Conservation (phyloP, 2,329 filamentous ascomycete genomes). For the Colletotrichum higginsianum region DNA sequence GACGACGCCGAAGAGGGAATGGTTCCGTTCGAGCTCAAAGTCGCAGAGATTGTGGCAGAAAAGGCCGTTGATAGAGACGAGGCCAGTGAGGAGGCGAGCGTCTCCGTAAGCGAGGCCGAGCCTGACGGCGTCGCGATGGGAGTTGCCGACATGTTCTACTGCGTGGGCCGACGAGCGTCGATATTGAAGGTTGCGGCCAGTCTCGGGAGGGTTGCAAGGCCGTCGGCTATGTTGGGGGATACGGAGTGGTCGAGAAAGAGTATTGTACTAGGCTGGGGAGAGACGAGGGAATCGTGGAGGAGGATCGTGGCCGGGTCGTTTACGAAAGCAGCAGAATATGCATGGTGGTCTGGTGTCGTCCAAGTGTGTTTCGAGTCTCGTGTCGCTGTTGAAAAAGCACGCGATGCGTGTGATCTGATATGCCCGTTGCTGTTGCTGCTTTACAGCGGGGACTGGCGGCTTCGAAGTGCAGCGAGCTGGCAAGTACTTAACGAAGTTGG, state of each 20-base stretch:
- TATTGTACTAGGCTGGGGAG: not conserved
- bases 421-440: constrained; percentile 1
- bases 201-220: not conserved
- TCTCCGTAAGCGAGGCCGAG: constrained; percentile 39
- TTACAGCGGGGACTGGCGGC: not conserved
- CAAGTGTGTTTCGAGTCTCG: not conserved
- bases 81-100: constrained; percentile 46
- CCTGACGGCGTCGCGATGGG: constrained; percentile 34
- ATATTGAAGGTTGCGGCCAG: not conserved
- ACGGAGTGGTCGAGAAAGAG: not conserved
- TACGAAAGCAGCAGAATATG: constrained; percentile 15
- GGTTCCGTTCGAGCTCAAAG: constrained; percentile 29
- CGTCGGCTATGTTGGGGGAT: not conserved
- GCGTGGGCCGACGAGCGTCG: constrained; percentile 5
- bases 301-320: not conserved
- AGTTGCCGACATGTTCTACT: constrained; percentile 33
- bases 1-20: constrained; percentile 9
- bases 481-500: not conserved
- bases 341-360: constrained; percentile 6
- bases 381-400: not conserved
- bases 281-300: not conserved
- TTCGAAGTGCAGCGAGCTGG: not conserved
- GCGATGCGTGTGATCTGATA: not conserved
- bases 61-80: constrained; percentile 27
- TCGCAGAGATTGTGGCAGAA: constrained; percentile 23